These are phyloP conservation scores for Boletales sp. DNA, from an alignment of 768 basidiomycete species.

Conservation along the genomic window DNA sequence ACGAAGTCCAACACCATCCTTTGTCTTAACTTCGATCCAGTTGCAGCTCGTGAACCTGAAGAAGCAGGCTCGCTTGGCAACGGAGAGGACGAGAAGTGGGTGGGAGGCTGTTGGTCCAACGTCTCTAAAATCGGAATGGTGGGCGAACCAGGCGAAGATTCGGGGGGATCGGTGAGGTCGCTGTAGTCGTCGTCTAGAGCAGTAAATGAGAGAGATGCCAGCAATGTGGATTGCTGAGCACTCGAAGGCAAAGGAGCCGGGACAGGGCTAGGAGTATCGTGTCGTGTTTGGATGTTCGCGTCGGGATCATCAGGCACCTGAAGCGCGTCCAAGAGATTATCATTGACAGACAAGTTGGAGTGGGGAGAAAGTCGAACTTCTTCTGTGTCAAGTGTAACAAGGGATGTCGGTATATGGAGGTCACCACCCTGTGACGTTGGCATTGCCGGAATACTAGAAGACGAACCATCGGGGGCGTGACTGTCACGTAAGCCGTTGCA, in stretches of 20 bases:
- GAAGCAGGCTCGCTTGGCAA: background rate
- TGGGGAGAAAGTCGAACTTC: no score
- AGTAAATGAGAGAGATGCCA: background rate
- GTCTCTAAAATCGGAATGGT: background rate
- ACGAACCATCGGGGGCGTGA: background rate
- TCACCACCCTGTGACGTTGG: background rate
- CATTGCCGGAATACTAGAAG: background rate
- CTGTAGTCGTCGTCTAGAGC: conserved; percentile 19
- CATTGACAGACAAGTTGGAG: no score
- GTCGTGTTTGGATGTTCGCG: background rate
- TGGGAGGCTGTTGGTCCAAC: background rate
- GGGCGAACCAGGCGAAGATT: conserved; percentile 9
- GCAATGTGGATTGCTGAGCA: background rate
- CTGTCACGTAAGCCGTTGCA: conserved; percentile 4
- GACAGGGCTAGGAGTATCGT: background rate
- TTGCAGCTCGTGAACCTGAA: background rate
- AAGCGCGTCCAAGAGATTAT: background rate
- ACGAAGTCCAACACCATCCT: conserved; percentile 24
- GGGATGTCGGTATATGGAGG: background rate
- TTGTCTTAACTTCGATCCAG: conserved; percentile 1
- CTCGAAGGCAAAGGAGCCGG: background rate
- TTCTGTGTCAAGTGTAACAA: background rate
- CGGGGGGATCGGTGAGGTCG: conserved; percentile 30
- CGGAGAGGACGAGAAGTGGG: background rate
- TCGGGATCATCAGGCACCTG: background rate